These are phyloP conservation scores for Amanita muscaria DNA, from an alignment of 768 basidiomycete genomes.

Conservation along the genomic window DNA sequence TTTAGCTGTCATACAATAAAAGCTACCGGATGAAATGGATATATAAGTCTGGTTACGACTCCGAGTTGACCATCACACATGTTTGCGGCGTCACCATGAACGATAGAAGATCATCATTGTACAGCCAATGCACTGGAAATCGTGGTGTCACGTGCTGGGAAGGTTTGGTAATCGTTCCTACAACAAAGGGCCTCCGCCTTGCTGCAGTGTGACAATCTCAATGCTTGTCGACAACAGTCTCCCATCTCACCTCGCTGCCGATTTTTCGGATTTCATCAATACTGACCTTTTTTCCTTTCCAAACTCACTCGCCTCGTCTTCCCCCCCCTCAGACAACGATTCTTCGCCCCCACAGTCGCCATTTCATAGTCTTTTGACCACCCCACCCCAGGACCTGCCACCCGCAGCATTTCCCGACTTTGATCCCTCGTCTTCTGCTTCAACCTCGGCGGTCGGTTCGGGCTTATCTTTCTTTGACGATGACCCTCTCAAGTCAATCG, in stretches of 20 bases:
- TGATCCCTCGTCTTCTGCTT: constrained; percentile 19
- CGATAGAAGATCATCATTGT: no score
- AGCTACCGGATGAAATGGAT: no score
- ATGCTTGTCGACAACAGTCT: constrained; percentile 36
- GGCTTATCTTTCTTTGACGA: constrained; percentile 37
- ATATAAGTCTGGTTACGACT: no score
- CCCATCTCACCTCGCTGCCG: constrained; percentile 19
- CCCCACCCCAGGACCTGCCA: constrained; percentile 34
- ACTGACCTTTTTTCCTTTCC: constrained; percentile 41
- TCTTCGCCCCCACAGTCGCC: constrained; percentile 39
- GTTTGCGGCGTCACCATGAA: no score
- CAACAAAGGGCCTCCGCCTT: no score
- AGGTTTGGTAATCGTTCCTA: no score
- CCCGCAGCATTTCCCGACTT: constrained; percentile 30
- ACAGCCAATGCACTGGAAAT: no score
- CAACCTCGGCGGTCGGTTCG: neutral
- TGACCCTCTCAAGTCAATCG: constrained; percentile 26
- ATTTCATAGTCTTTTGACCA: constrained; percentile 29
- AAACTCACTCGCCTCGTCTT: constrained; percentile 21
- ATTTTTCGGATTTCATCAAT: constrained; percentile 60
- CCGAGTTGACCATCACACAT: no score
- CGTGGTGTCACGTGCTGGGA: no score
- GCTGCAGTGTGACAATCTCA: neutral
- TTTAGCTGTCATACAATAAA: neutral
- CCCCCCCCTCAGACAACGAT: constrained; percentile 26